Conservation (phyloP, 768 basidiomycete genomes). For the Rhodotorula diobovata region DNA sequence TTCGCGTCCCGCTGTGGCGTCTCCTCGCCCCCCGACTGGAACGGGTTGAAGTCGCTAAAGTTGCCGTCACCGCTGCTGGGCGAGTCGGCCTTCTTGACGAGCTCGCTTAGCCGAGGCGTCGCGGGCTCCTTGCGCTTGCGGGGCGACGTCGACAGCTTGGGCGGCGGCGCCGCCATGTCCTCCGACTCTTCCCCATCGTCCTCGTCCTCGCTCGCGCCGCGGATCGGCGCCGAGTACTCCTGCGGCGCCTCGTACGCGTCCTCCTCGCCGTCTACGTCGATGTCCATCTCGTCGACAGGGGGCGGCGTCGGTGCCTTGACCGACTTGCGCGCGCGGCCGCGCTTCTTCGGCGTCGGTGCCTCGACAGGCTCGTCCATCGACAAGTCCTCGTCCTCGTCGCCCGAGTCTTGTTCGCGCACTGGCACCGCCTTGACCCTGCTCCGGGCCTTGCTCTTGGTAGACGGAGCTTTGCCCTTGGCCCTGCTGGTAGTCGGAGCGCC, state of each 20-base stretch:
- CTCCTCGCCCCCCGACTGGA: slow-evolving; percentile 34
- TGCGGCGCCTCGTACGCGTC: neutral
- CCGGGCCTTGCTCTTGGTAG: neutral
- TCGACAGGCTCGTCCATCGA: neutral
- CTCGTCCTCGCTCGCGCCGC: neutral
- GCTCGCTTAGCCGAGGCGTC: slow-evolving; percentile 3
- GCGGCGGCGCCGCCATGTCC: neutral
- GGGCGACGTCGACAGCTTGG: neutral
- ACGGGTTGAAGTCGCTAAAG: slow-evolving; percentile 39
- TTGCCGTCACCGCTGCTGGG: neutral
- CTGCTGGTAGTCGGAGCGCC: neutral
- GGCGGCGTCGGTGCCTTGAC: neutral
- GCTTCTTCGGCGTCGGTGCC: neutral
- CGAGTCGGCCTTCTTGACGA: neutral
- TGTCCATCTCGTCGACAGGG: neutral
- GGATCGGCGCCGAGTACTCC: neutral
- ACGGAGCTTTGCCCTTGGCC: neutral
- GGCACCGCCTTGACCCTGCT: slow-evolving; percentile 1
- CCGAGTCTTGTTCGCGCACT: neutral
- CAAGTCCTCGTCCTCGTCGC: neutral
- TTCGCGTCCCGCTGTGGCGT: slow-evolving; percentile 25
- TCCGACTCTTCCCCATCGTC: neutral
- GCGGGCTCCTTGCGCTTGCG: slow-evolving; percentile 14
- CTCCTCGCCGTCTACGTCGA: neutral
- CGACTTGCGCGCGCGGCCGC: neutral